Conservation (phyloP, 768 basidiomycete species). For the Cantharellus cinnabarinus region DNA sequence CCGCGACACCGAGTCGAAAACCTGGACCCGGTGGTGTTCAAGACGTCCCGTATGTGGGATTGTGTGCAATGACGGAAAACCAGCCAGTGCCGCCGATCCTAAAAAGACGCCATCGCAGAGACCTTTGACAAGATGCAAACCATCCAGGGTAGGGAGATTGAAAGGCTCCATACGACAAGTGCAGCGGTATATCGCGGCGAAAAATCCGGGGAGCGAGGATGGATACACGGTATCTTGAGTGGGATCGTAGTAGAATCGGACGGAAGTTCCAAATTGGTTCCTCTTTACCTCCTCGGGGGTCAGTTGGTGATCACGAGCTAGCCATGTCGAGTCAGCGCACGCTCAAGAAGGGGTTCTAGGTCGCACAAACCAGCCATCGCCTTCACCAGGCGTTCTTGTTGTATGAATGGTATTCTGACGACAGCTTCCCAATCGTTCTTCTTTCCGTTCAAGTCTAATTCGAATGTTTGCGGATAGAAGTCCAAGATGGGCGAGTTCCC, state of each 20-base stretch:
- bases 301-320: constrained; percentile 62
- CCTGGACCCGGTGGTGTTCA: constrained; percentile 77
- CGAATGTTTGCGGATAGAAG: constrained; percentile 86
- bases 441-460: constrained; percentile 90
- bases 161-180: constrained; percentile 65
- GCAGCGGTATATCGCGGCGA: constrained; percentile 70
- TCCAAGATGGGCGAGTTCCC: constrained; percentile 72
- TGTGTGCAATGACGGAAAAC: constrained; percentile 90
- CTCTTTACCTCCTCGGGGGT: constrained; percentile 53
- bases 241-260: constrained; percentile 52
- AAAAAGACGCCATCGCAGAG: constrained; percentile 76
- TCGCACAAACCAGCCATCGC: constrained; percentile 57
- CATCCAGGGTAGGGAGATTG: constrained; percentile 69
- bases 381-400: constrained; percentile 49
- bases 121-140: constrained; percentile 68
- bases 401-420: constrained; percentile 96
- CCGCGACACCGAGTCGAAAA: constrained; percentile 74
- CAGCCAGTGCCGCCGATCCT: constrained; percentile 71
- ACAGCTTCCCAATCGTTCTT: constrained; percentile 98
- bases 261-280: constrained; percentile 64
- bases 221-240: constrained; percentile 51
- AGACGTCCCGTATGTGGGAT: constrained; percentile 57
- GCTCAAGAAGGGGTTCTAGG: neutral
- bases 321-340: neutral
- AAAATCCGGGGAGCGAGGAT: constrained; percentile 85